These are phyloP conservation scores for Dryas octopetala DNA, from an alignment of 306 rosid genomes.

Conservation along the genomic window DNA sequence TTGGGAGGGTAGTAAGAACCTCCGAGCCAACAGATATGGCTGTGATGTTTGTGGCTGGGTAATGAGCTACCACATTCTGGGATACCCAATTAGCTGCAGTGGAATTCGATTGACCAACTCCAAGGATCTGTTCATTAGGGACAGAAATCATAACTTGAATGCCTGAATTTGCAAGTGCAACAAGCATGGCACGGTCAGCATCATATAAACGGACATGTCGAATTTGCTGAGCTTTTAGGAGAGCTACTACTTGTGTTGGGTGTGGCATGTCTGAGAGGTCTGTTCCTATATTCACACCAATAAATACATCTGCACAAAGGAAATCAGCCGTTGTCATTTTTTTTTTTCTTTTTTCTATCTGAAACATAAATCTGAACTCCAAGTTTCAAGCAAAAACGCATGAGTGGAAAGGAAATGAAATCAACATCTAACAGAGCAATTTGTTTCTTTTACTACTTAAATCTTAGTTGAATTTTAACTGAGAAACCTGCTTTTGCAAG, in stretches of 20 bases:
- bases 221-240: slow-evolving; percentile 72
- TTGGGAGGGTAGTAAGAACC: slow-evolving; percentile 64
- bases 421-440: background rate
- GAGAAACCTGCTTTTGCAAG: background rate
- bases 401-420: background rate
- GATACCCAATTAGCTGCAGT: slow-evolving; percentile 84
- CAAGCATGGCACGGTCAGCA: slow-evolving; percentile 72
- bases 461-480: background rate
- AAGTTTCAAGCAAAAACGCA: background rate
- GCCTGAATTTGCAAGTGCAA: slow-evolving; percentile 73
- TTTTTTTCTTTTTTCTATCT: too few relatives aligned
- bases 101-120: slow-evolving; percentile 77
- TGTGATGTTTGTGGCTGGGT: slow-evolving; percentile 80
- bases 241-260: slow-evolving; percentile 80
- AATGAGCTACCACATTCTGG: slow-evolving; percentile 78
- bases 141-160: slow-evolving; percentile 69
- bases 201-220: slow-evolving; percentile 63
- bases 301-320: slow-evolving; percentile 53
- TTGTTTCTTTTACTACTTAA: background rate
- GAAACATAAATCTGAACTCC: background rate
- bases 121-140: slow-evolving; percentile 75
- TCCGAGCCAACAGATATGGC: slow-evolving; percentile 84
- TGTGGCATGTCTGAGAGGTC: slow-evolving; percentile 85
- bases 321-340: slow-evolving; percentile 18
- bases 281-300: slow-evolving; percentile 88